These are phyloP conservation scores for Leucaena leucocephala DNA, from an alignment of 306 rosid species.

Conservation along the genomic window DNA sequence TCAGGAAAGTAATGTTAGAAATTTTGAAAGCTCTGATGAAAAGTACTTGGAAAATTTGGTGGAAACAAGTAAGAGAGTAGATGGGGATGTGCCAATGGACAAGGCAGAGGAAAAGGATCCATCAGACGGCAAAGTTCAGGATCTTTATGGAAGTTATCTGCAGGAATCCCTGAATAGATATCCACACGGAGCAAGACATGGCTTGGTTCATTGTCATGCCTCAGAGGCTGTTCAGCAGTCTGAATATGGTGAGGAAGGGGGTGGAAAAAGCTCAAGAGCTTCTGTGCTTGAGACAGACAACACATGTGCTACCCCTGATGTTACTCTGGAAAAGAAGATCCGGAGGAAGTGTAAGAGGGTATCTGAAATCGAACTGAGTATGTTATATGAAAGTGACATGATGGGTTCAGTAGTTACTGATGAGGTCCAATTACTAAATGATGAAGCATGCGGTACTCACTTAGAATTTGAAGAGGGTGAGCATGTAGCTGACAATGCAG, in stretches of 20 bases:
- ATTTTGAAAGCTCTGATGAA: conserved; percentile 46
- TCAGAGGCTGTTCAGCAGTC: conserved; percentile 40
- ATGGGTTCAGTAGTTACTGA: conserved; percentile 47
- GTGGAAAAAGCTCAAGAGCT: conserved; percentile 41
- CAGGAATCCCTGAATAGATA: conserved; percentile 35
- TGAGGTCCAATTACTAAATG: conserved; percentile 42
- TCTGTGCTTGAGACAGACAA: conserved; percentile 46
- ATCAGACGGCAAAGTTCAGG: conserved; percentile 34
- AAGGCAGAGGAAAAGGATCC: conserved; percentile 44
- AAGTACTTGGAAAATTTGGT: conserved; percentile 37
- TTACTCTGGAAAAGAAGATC: conserved; percentile 61
- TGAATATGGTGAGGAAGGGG: conserved; percentile 44
- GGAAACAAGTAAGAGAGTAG: conserved; percentile 42
- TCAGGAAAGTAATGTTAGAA: conserved; percentile 43
- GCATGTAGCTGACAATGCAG: conserved; percentile 43
- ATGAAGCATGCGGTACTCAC: conserved; percentile 42
- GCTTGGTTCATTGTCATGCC: conserved; percentile 48
- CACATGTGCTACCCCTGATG: conserved; percentile 49
- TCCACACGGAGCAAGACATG: conserved; percentile 39
- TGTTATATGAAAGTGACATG: conserved; percentile 46
- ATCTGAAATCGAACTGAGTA: conserved; percentile 72
- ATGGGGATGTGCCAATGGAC: conserved; percentile 37
- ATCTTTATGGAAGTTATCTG: conserved; percentile 36
- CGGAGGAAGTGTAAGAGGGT: conserved; percentile 79
- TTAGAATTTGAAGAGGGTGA: conserved; percentile 50